A percentile compares a stretch with the other conserved stretches of the same genome.
Conservation (phyloP, 441 rosid species). For the Brassica balearica region DNA sequence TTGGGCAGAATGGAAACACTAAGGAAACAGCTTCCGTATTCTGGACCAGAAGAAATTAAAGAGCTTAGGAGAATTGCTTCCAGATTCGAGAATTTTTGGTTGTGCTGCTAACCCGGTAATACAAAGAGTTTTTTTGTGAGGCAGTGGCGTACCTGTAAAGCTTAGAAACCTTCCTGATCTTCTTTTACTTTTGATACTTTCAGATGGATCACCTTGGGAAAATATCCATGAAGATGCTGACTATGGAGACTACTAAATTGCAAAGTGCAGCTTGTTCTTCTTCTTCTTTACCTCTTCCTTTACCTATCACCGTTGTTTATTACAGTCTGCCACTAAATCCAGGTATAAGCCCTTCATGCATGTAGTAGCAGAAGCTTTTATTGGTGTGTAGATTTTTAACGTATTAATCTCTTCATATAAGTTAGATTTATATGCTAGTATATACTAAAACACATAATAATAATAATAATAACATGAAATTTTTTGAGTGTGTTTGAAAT, state of each 20-base stretch:
- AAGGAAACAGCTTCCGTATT: slow-evolving; percentile 58
- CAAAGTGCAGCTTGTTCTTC: slow-evolving; percentile 51
- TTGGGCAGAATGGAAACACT: slow-evolving; percentile 67
- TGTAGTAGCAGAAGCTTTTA: background rate
- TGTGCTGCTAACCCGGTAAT: slow-evolving; percentile 61
- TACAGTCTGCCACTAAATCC: slow-evolving; percentile 52
- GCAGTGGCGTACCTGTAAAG: no score
- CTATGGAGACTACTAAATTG: slow-evolving; percentile 68
- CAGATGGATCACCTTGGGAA: slow-evolving; percentile 78
- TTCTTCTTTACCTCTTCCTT: background rate
- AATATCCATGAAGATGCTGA: slow-evolving; percentile 82
- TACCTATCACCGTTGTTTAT: slow-evolving; percentile 49
- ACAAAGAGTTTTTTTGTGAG: background rate
- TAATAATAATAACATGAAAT: background rate
- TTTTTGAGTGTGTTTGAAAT: background rate
- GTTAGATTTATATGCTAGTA: background rate
- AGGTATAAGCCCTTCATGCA: slow-evolving; percentile 10
- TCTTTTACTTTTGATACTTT: slow-evolving; percentile 34
- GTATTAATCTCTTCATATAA: background rate
- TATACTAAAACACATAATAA: background rate
- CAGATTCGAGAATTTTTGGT: slow-evolving; percentile 61
- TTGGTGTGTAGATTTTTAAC: background rate
- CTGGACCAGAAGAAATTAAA: slow-evolving; percentile 57
- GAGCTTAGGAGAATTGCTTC: slow-evolving; percentile 59
- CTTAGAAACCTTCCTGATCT: background rate